Base-by-base conservation (phyloP, 192 early-diverging fungal genomes). In the Rhizophagus sp. region DNA sequence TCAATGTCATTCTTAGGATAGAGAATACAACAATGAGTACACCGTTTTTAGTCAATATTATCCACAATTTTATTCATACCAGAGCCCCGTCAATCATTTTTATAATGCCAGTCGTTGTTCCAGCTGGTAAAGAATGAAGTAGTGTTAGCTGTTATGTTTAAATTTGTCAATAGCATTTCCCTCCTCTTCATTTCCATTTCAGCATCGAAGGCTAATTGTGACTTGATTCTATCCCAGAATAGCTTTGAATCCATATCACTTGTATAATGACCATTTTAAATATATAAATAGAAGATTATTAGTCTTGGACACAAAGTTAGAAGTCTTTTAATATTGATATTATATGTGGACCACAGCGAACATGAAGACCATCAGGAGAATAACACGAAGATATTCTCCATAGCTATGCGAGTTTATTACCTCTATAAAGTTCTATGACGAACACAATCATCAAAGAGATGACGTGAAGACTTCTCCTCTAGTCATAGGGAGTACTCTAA, bases 41-140 rank as follows among this genome's bases (percentile, higher is more conserved):
- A 34, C 34, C 63, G n/a, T 19, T 64, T 27, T 64, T 64, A 27
- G n/a, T 64, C 63, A 64, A 27, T 64, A 27, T 27, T 4, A 64
- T 64, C 24, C 27, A 65, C n/a, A 65, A 64, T 64, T 64, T 64
- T 64, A 64, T 64, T 7, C 63, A 65, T 30, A 65, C 9, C 63
- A 64, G 25, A 64, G 63, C 25, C 25, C n/a, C 63, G 25, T 64
- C 27, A 27, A 65, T 65, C 24, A 27, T 65, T 13, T 65, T 65
- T 25, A 65, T 65, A 25, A 65, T 65, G 63, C 63, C 63, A 65
- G 63, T 65, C 3, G 1, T 27, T 30, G 63, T 65, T 30, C 63
- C 63, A 64, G 25, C 63, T 25, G 30, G 63, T 65, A 27, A 30
- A 30, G 63, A 65, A 65, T 65, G 24, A 25, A 4, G 63, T 5